phyloP scores from a whole-genome alignment of 495 filamentous ascomycete species.

The Aspergillus baeticus region DNA sequence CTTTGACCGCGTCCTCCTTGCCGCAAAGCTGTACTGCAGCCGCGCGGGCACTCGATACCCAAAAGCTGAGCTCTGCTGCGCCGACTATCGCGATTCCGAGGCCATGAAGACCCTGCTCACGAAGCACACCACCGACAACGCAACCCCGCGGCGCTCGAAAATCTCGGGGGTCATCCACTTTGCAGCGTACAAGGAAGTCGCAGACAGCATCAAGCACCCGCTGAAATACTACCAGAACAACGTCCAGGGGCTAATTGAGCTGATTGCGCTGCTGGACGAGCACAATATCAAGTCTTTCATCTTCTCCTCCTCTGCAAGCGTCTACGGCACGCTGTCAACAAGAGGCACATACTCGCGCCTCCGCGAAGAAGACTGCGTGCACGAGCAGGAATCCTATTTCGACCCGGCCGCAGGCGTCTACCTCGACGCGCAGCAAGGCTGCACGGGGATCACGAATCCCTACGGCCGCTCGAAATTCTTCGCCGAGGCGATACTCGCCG shows the following conservation, averaged over 20 bases:
- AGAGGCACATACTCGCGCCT: slow-evolving; percentile 38
- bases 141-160: slow-evolving; percentile 27
- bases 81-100: slow-evolving; percentile 51
- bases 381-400: slow-evolving; percentile 37
- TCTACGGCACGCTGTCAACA: slow-evolving; percentile 56
- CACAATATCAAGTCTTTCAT: slow-evolving; percentile 61
- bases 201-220: slow-evolving; percentile 51
- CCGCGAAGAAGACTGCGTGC: slow-evolving; percentile 56
- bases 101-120: slow-evolving; percentile 37
- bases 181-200: slow-evolving; percentile 57
- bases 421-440: slow-evolving; percentile 32
- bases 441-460: slow-evolving; percentile 57
- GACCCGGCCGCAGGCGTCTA: slow-evolving; percentile 24
- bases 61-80: slow-evolving; percentile 35
- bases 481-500: slow-evolving; percentile 59
- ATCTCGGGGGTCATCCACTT: slow-evolving; percentile 64
- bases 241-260: slow-evolving; percentile 56
- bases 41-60: neutral
- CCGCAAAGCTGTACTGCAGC: slow-evolving; percentile 36
- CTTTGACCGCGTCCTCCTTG: slow-evolving; percentile 48
- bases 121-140: slow-evolving; percentile 18
- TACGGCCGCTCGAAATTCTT: slow-evolving; percentile 66
- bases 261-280: slow-evolving; percentile 48
- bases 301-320: slow-evolving; percentile 63
- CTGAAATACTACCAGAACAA: slow-evolving; percentile 65